phyloP scores from a whole-genome alignment of 2,329 filamentous ascomycete species.

The Aureobasidium sp. region DNA sequence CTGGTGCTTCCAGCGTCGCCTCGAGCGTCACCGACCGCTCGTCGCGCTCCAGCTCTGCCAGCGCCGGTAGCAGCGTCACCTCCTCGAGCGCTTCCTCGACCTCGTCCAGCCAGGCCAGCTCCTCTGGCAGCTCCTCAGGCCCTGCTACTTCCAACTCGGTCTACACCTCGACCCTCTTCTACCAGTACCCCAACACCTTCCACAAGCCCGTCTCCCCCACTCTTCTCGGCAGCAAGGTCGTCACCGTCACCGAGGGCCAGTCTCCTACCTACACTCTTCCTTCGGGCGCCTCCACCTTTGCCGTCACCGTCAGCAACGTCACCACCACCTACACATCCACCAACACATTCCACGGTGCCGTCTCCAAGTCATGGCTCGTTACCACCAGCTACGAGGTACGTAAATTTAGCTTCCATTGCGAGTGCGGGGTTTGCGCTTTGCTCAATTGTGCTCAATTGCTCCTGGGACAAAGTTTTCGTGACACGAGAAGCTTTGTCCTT shows the following conservation, averaged over 20 bases:
- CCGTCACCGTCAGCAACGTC: slow-evolving; percentile 8
- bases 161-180: slow-evolving; percentile 11
- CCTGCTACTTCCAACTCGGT: not conserved
- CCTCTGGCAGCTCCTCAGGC: not conserved
- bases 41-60: slow-evolving; percentile 5
- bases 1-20: slow-evolving; percentile 1
- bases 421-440: not conserved
- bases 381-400: slow-evolving; percentile 9
- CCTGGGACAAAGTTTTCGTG: not conserved
- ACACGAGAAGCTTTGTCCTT: too few relatives aligned
- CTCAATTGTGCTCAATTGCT: not conserved
- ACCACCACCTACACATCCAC: slow-evolving; percentile 12
- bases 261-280: slow-evolving; percentile 11
- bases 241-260: slow-evolving; percentile 2
- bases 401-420: not conserved
- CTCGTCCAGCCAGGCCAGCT: not conserved
- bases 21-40: slow-evolving; percentile 5
- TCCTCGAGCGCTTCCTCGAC: not conserved
- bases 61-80: not conserved
- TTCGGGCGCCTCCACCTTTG: not conserved
- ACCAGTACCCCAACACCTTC: slow-evolving; percentile 16
- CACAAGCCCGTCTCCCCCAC: slow-evolving; percentile 15
- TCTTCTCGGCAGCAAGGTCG: slow-evolving; percentile 10
- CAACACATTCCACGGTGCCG: slow-evolving; percentile 10
- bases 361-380: slow-evolving; percentile 6